Percentiles rank a stretch among this genome's conserved stretches.
These are phyloP conservation scores for Neurospora africana DNA, from an alignment of 495 filamentous ascomycete species.

Conservation along the genomic window DNA sequence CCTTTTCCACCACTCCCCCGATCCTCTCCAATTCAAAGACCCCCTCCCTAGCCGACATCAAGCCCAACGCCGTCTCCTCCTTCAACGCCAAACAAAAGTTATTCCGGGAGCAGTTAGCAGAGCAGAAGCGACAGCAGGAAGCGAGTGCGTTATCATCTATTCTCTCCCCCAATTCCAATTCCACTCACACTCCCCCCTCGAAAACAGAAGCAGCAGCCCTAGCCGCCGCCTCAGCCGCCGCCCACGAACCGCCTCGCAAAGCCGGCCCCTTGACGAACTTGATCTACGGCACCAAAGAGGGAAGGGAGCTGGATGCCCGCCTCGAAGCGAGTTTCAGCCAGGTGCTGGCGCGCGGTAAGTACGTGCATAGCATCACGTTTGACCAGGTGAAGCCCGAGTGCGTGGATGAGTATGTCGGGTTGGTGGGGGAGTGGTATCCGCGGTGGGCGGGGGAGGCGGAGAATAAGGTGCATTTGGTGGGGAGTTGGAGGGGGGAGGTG, in stretches of 20 bases:
- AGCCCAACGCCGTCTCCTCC: conserved; percentile 46
- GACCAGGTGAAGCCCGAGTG: conserved; percentile 93
- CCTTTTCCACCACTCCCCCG: conserved; percentile 49
- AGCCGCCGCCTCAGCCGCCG: conserved; percentile 27
- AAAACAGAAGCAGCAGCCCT: conserved; percentile 29
- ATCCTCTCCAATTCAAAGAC: conserved; percentile 31
- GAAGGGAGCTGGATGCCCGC: conserved; percentile 81
- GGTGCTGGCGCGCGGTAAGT: conserved; percentile 90
- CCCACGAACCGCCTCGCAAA: conserved; percentile 34
- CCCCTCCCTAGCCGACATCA: conserved; percentile 81
- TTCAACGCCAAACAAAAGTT: conserved; percentile 75
- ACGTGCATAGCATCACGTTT: conserved; percentile 95
- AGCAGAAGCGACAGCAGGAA: conserved; percentile 69
- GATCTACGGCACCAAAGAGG: conserved; percentile 94
- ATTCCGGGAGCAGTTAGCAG: conserved; percentile 74
- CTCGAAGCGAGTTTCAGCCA: conserved; percentile 92
- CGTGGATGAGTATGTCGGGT: conserved; percentile 85
- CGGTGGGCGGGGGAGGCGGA: conserved; percentile 66
- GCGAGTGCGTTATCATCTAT: conserved; percentile 52
- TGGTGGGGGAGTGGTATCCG: conserved; percentile 91
- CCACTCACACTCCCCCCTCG: conserved; percentile 22
- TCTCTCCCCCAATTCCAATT: conserved; percentile 29
- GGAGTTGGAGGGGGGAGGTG: conserved; percentile 97
- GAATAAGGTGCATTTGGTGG: conserved; percentile 91
- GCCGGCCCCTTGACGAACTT: conserved; percentile 52